Evolutionary conservation across 2,329 filamentous ascomycete genomes (phyloP).

Genomic region (Calonectria naviculata): DNA sequence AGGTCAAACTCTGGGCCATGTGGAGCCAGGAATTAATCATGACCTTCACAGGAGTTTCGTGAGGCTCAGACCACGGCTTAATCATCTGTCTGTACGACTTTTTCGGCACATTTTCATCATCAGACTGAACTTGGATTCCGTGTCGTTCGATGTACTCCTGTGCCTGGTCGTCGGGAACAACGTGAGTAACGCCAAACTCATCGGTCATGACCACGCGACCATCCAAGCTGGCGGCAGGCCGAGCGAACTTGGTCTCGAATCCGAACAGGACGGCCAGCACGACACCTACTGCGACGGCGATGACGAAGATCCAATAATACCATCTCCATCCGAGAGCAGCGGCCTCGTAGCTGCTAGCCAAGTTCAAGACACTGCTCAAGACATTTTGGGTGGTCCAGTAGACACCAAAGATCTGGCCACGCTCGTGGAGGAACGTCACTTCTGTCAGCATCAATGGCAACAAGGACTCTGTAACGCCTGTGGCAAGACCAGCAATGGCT

Average conservation of each 20-base stretch:
- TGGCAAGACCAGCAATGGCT: neutral
- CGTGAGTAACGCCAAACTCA: conserved; percentile 12
- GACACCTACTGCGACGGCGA: conserved; percentile 9
- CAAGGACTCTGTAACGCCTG: conserved; percentile 11
- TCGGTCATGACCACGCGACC: conserved; percentile 15
- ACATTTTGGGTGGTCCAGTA: conserved; percentile 17
- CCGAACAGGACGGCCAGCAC: conserved; percentile 5
- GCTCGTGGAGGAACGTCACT: conserved; percentile 17
- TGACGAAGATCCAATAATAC: conserved; percentile 24
- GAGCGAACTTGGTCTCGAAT: conserved; percentile 13
- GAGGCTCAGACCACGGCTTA: conserved; percentile 7
- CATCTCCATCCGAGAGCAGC: conserved; percentile 14
- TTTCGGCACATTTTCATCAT: neutral
- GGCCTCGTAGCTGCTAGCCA: conserved; percentile 5
- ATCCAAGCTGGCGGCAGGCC: conserved; percentile 10
- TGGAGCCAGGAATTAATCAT: conserved; percentile 11
- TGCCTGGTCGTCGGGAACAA: conserved; percentile 7
- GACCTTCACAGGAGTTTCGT: neutral
- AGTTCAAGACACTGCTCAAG: neutral
- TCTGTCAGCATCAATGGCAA: conserved; percentile 19
- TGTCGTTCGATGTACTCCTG: conserved; percentile 6
- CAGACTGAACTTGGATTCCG: neutral
- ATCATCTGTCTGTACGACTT: conserved; percentile 9
- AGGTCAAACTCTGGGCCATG: conserved; percentile 16
- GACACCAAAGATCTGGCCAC: conserved; percentile 8